Conservation (phyloP, 352 stramenopile species). For the Globisporangium echinulatum region DNA sequence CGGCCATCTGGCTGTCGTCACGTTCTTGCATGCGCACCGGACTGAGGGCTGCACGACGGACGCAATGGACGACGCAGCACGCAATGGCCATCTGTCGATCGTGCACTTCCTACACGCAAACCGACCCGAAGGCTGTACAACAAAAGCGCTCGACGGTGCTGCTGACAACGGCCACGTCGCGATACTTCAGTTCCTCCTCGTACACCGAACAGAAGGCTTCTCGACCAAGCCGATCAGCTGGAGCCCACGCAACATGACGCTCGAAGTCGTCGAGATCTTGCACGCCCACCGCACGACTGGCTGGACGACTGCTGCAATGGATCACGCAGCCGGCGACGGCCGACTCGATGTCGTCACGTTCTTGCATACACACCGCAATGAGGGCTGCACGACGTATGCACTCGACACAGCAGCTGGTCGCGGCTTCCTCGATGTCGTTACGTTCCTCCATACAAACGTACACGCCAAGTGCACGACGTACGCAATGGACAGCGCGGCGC, state of each 20-base stretch:
- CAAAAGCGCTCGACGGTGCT: too few species aligned
- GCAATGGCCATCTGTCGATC: constrained; percentile 7
- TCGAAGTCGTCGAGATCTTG: constrained; percentile 1
- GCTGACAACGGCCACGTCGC: too few species aligned
- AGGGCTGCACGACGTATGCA: constrained; percentile 8
- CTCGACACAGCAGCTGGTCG: constrained; percentile 6
- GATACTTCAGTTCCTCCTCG: too few species aligned
- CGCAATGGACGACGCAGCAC: constrained; percentile 7
- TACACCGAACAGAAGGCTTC: too few species aligned
- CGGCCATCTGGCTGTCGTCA: not conserved
- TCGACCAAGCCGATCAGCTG: too few species aligned
- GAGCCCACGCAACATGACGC: too few species aligned
- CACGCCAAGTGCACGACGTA: constrained; percentile 3
- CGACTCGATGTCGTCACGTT: constrained; percentile 8
- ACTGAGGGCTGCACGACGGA: constrained; percentile 4
- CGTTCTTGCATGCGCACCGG: constrained; percentile 3
- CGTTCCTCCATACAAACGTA: constrained; percentile 3
- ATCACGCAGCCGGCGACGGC: constrained; percentile 8
- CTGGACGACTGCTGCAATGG: constrained; percentile 14
- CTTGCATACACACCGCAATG: constrained; percentile 6
- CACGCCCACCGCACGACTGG: constrained; percentile 8
- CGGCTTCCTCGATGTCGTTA: constrained; percentile 4
- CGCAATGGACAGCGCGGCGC: constrained; percentile 8
- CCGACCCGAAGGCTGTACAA: too few species aligned
- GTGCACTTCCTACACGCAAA: not conserved